These are phyloP conservation scores for Arthrobotrys conoides DNA, from an alignment of 2,329 filamentous ascomycete genomes.

Conservation along the genomic window DNA sequence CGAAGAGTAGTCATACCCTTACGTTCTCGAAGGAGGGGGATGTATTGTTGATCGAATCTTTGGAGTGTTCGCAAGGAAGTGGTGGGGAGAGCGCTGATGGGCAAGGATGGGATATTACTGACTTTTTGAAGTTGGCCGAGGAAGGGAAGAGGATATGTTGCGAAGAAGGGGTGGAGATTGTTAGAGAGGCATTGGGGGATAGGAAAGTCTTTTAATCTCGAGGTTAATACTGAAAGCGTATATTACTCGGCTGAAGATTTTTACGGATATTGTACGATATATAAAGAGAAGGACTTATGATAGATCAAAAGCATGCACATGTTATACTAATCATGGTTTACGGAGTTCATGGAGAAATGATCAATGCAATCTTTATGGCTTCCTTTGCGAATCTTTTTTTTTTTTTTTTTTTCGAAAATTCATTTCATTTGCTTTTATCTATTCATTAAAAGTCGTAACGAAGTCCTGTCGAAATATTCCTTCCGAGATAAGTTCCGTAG, in stretches of 20 bases:
- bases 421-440: conserved; percentile 55
- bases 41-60: conserved; percentile 62
- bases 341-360: conserved; percentile 34
- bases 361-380: background rate
- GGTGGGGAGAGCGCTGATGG: conserved; percentile 61
- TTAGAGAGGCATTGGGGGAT: conserved; percentile 25
- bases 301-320: conserved; percentile 33
- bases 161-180: conserved; percentile 63
- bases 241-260: too few species aligned
- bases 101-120: conserved; percentile 76
- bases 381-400: background rate
- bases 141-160: conserved; percentile 78
- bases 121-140: conserved; percentile 81
- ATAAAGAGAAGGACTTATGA: background rate
- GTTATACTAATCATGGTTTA: conserved; percentile 18
- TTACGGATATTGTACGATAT: conserved; percentile 38
- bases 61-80: conserved; percentile 44
- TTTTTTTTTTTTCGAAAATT: conserved; percentile 29
- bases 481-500: background rate
- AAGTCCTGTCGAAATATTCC: background rate
- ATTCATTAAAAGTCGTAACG: conserved; percentile 46
- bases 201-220: conserved; percentile 39
- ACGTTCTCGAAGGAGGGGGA: conserved; percentile 62
- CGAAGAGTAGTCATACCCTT: conserved; percentile 56
- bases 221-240: background rate